Percentiles rank a stretch among this genome's conserved stretches.
phyloP scores from a whole-genome alignment of 352 stramenopile genomes.

The Pythium rhizo-oryzae region DNA sequence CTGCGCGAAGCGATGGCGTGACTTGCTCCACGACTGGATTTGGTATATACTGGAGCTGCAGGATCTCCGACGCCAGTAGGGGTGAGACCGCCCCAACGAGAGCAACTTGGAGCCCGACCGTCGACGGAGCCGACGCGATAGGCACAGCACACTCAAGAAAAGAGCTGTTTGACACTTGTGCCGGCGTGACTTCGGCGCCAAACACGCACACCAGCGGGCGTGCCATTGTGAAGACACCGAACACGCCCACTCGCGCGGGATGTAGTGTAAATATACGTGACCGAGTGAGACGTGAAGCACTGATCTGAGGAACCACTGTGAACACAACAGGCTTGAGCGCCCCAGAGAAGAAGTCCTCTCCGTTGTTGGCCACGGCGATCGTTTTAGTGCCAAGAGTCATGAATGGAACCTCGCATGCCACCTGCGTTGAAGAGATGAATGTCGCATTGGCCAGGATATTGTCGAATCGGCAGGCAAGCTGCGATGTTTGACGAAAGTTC shows the following conservation, averaged over 20 bases:
- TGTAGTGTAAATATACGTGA: conserved; percentile 7
- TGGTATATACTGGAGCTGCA: conserved; percentile 7
- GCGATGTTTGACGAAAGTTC: conserved; percentile 51
- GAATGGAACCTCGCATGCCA: conserved; percentile 64
- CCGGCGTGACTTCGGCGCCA: background rate
- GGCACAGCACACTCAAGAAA: conserved; percentile 24
- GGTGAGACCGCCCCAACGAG: background rate
- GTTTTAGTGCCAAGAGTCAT: conserved; percentile 40
- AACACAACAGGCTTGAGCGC: conserved; percentile 9
- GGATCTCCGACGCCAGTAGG: conserved; percentile 1
- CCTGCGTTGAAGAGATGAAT: conserved; percentile 46
- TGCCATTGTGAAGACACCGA: conserved; percentile 20
- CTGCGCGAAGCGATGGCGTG: background rate
- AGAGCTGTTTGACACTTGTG: conserved; percentile 17
- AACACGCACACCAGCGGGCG: conserved; percentile 21
- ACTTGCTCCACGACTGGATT: background rate
- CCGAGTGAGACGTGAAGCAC: background rate
- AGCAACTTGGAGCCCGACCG: conserved; percentile 6
- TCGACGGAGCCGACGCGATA: background rate
- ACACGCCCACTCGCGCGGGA: conserved; percentile 11
- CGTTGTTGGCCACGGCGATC: conserved; percentile 63
- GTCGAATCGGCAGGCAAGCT: conserved; percentile 52
- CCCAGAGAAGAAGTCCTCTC: conserved; percentile 42
- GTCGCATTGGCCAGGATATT: conserved; percentile 29
- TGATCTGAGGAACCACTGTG: conserved; percentile 18